phyloP scores from a whole-genome alignment of 768 basidiomycete genomes.

The Suillus alpinus region DNA sequence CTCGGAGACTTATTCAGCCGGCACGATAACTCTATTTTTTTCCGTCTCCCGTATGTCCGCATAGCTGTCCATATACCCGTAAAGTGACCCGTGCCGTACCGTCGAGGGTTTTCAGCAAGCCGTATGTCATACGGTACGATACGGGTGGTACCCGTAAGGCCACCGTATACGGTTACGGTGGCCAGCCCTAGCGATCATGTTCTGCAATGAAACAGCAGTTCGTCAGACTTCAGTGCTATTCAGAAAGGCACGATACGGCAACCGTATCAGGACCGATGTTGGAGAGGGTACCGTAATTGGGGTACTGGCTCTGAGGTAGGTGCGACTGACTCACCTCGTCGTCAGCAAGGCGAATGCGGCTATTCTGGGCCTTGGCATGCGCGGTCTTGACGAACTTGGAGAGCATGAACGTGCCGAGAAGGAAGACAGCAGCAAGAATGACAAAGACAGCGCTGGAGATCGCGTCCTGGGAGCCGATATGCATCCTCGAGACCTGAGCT shows the following conservation, averaged over 20 bases:
- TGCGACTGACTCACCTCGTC: constrained; percentile 32
- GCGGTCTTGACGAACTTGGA: constrained; percentile 35
- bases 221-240: constrained; percentile 8
- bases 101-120: no score
- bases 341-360: constrained; percentile 34
- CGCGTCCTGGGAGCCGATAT: constrained; percentile 30
- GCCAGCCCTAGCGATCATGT: background rate
- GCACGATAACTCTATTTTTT: no score
- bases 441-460: constrained; percentile 31
- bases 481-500: constrained; percentile 30
- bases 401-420: constrained; percentile 31
- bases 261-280: constrained; percentile 9
- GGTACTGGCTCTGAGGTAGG: background rate
- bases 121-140: no score
- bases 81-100: no score
- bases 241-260: constrained; percentile 5
- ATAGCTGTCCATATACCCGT: no score
- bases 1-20: no score
- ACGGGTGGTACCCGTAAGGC: no score
- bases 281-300: constrained; percentile 12
- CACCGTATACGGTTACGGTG: no score
- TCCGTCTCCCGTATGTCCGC: no score
- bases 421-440: constrained; percentile 34
- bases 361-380: constrained; percentile 27
- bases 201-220: constrained; percentile 14